phyloP scores from a whole-genome alignment of 768 basidiomycete species.

The Lactarius psammicola region DNA sequence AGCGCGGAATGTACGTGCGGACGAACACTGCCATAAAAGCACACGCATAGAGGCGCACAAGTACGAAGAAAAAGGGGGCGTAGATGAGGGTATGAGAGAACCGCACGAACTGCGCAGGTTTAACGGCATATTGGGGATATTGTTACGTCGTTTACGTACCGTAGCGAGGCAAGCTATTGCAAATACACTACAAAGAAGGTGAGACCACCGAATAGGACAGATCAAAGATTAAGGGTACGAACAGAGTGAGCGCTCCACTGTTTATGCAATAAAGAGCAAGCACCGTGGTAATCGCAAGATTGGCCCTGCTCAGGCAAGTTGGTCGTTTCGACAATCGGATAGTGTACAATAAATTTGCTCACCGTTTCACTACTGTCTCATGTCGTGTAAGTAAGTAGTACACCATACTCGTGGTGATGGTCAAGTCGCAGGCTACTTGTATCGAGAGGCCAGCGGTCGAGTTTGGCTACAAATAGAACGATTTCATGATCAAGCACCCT shows the following conservation, averaged over 20 bases:
- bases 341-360: background rate
- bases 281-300: background rate
- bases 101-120: background rate
- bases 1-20: background rate
- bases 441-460: background rate
- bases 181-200: conserved; percentile 10
- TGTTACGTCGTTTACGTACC: background rate
- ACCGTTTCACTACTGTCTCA: background rate
- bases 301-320: background rate
- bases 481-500: background rate
- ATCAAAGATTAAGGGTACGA: background rate
- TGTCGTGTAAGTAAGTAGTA: conserved; percentile 2
- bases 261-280: conserved; percentile 8
- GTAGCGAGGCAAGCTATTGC: conserved; percentile 1
- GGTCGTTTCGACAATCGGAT: background rate
- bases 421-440: conserved; percentile 3
- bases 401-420: conserved; percentile 12
- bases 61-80: conserved; percentile 7
- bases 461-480: background rate
- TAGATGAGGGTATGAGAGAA: conserved; percentile 7
- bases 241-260: conserved; percentile 12
- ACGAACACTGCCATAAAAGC: conserved; percentile 10
- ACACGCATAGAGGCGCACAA: conserved; percentile 6
- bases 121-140: background rate
- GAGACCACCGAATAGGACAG: background rate